Base-by-base conservation (phyloP, 1,284 basidiomycete genomes). In the Tilletia walkeri region DNA sequence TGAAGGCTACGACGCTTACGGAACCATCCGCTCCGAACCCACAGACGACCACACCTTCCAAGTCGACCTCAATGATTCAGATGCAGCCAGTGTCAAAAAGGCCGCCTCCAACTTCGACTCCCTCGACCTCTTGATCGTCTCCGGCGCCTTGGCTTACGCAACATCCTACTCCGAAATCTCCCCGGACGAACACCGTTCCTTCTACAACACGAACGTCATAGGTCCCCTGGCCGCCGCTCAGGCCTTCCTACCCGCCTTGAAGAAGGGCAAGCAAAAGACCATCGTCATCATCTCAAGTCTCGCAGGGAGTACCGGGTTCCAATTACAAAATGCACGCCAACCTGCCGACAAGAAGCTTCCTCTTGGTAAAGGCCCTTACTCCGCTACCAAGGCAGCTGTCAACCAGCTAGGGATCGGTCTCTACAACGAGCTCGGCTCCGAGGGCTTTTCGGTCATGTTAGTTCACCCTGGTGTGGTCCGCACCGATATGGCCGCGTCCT, bases 361-460 rank as follows among this genome's bases (percentile, higher is more conserved):
- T 34, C 34, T 63, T 41, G 5, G 16, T 34, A 14, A 16, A 14
- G 59, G 59, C 3, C 59, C 59, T 34, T 63, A 63, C 36, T 14
- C 59, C 12, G 69, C 67, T 7, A 66, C 71, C 48, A 72, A 72
- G 59, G 66, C 68, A 2, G 71, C 71, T 6, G 7, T 69, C 24
- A 72, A 72, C 61, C 54, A 67, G 69, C 18, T 67, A 4, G 68
- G 49, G 2, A 50, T 72, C 49, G 63, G 54, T 38, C 56, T 56
- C 6, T 36, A 69, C 36, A 66, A 70, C 66, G 69, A 72, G 54
- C 56, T 72, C 20, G 5, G 18, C 18, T 24, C 53, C 9, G 68
- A 72, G 20, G 71, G 71, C 20, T 72, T 72, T 63, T 67, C 66
- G 45, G 61, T 69, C 50, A 10, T 70, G 5, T 50, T 54, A 16